A percentile compares a stretch with the other conserved stretches of the same genome.
These are phyloP conservation scores for Xerocomus potaroensis DNA, from an alignment of 768 basidiomycete species.

Conservation along the genomic window DNA sequence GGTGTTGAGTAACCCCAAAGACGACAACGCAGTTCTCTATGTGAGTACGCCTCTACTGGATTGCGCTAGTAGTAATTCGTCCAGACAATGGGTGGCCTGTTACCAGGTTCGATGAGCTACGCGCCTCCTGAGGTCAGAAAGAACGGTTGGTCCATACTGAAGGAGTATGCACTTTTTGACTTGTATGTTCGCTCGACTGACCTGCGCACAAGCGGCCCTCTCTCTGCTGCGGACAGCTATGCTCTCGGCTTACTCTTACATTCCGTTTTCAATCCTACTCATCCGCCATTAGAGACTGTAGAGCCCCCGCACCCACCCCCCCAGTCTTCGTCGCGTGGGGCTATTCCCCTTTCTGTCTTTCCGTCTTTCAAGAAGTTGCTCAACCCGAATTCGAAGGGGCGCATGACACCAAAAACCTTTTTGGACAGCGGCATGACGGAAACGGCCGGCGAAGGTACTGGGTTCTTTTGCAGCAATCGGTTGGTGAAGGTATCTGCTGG, in stretches of 20 bases:
- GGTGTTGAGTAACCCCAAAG: conserved; percentile 76
- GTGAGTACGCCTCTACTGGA: conserved; percentile 41
- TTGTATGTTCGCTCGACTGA: not conserved
- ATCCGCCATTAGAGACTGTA: conserved; percentile 63
- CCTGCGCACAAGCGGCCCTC: conserved; percentile 36
- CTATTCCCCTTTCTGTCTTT: conserved; percentile 73
- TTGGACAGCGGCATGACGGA: conserved; percentile 77
- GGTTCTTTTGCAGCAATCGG: conserved; percentile 81
- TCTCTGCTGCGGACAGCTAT: conserved; percentile 79
- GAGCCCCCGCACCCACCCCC: conserved; percentile 78
- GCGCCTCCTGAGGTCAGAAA: conserved; percentile 88
- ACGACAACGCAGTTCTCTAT: conserved; percentile 74
- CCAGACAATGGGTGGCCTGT: conserved; percentile 62
- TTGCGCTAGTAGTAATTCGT: conserved; percentile 12
- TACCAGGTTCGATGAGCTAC: conserved; percentile 57
- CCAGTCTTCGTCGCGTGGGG: conserved; percentile 67
- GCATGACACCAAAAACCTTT: conserved; percentile 73
- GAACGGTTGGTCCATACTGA: conserved; percentile 75
- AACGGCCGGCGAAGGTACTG: conserved; percentile 48
- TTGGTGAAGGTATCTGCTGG: conserved; percentile 82
- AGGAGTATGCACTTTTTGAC: conserved; percentile 55
- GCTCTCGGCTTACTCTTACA: conserved; percentile 84
- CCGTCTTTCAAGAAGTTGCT: conserved; percentile 81
- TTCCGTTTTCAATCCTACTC: conserved; percentile 79
- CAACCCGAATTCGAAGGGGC: conserved; percentile 80